These are phyloP conservation scores for Telopea speciosissima DNA, from an alignment of 177 flowering plant species.

Conservation along the genomic window DNA sequence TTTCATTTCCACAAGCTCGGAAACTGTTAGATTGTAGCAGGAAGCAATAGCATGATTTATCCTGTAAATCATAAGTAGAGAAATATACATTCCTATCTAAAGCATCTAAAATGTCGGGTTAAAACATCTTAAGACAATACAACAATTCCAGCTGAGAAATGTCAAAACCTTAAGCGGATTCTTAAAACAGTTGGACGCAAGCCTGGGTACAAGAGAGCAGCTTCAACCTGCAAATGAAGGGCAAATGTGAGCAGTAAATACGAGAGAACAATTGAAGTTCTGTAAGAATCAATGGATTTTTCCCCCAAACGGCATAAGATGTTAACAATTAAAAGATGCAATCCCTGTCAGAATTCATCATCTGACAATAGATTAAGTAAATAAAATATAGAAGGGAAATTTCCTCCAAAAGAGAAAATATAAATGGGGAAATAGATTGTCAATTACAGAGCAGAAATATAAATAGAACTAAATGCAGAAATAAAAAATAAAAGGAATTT, in stretches of 20 bases:
- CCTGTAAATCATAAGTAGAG: neutral
- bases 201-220: conserved; percentile 89
- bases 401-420: no score
- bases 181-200: conserved; percentile 84
- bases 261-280: conserved; percentile 1
- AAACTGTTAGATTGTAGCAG: no score
- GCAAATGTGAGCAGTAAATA: neutral
- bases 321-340: neutral
- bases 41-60: neutral
- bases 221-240: conserved; percentile 63
- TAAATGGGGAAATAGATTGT: neutral
- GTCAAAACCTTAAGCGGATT: conserved; percentile 70
- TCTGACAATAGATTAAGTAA: neutral
- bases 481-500: neutral
- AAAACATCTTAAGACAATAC: neutral
- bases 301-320: neutral
- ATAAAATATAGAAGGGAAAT: no score
- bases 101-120: neutral
- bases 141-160: neutral
- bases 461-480: neutral
- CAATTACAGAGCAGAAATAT: neutral
- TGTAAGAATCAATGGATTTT: neutral
- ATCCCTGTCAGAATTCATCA: neutral
- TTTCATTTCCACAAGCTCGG: no score
- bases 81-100: neutral